phyloP scores from a whole-genome alignment of 257 asterid genomes.

The Solanum corneliomulleri region DNA sequence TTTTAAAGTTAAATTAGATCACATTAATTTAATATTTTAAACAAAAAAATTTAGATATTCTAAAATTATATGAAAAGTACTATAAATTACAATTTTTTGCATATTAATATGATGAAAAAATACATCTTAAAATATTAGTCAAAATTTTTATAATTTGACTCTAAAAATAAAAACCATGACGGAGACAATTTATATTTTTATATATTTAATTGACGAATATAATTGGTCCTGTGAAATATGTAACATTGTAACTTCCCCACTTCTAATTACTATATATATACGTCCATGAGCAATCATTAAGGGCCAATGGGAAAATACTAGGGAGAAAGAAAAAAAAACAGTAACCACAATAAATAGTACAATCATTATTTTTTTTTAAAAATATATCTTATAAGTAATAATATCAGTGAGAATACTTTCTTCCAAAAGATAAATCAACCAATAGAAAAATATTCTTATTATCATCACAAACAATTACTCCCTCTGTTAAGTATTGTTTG shows the following conservation, averaged over 20 bases:
- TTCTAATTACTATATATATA: not conserved
- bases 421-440: not conserved
- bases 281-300: not conserved
- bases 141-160: too few relatives aligned
- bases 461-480: not conserved
- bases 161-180: too few relatives aligned
- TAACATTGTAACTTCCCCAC: not conserved
- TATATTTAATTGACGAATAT: too few relatives aligned
- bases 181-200: too few relatives aligned
- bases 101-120: too few relatives aligned
- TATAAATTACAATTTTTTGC: too few relatives aligned
- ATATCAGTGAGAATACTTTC: not conserved
- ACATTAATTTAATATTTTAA: too few relatives aligned
- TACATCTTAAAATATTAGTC: too few relatives aligned
- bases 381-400: not conserved
- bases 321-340: not conserved
- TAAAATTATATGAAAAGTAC: too few relatives aligned
- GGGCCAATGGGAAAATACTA: not conserved
- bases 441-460: not conserved
- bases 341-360: not conserved
- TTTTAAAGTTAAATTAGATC: too few relatives aligned
- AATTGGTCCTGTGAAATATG: not conserved
- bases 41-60: too few relatives aligned
- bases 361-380: not conserved
- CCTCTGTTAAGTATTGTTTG: fast-evolving